Conservation (phyloP, 805 yeast species). For the Monosporozyma unispora region DNA sequence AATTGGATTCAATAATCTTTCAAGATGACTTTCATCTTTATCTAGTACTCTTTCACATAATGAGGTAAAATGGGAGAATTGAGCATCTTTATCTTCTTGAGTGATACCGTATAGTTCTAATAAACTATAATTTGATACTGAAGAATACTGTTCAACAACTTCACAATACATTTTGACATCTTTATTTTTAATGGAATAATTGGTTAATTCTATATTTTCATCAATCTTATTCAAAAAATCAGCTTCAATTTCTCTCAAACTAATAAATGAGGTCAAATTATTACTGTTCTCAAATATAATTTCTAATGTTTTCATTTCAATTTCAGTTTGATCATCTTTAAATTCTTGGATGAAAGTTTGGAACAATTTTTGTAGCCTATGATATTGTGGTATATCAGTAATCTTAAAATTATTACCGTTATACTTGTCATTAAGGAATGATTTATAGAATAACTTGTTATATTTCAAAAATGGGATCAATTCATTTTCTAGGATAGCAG, state of each 20-base stretch:
- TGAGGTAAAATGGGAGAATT: constrained; percentile 18
- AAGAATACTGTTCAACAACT: constrained; percentile 8
- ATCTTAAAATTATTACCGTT: constrained; percentile 13
- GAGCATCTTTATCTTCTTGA: constrained; percentile 16
- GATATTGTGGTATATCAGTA: constrained; percentile 8
- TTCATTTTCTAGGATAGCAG: constrained; percentile 11
- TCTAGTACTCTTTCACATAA: constrained; percentile 7
- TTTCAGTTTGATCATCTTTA: not conserved
- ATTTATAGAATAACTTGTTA: constrained; percentile 5
- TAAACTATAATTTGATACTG: constrained; percentile 11
- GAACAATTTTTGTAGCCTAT: constrained; percentile 11
- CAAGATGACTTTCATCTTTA: not conserved
- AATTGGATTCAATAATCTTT: not conserved
- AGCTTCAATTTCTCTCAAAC: constrained; percentile 5
- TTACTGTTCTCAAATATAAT: constrained; percentile 19
- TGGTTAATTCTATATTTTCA: constrained; percentile 3
- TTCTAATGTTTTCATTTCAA: constrained; percentile 5
- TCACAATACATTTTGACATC: constrained; percentile 11
- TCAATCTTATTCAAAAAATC: constrained; percentile 11
- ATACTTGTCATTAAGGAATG: constrained; percentile 13
- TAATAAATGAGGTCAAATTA: constrained; percentile 4
- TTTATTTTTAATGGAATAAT: constrained; percentile 5
- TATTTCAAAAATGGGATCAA: constrained; percentile 18
- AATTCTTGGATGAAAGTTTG: not conserved
- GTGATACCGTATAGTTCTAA: constrained; percentile 16